Percentiles rank a stretch among this genome's conserved stretches.
Conservation (phyloP, 768 basidiomycete genomes). For the Xerocomus brunneocitrinus region DNA sequence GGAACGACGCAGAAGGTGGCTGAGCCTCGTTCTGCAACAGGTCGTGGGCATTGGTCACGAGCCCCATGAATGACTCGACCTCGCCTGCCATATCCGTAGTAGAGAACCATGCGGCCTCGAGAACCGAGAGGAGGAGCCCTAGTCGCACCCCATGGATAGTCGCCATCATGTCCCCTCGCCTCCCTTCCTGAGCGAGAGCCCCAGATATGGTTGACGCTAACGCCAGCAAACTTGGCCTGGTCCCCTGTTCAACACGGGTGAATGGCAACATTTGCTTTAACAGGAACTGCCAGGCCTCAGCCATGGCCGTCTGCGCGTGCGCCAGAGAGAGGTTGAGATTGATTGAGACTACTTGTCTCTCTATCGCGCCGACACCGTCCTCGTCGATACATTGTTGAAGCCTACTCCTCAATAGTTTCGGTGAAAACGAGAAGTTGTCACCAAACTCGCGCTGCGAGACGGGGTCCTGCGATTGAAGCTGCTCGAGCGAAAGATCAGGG, state of each 20-base stretch:
- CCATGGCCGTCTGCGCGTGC: conserved; percentile 69
- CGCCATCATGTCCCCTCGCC: conserved; percentile 81
- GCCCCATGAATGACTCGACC: conserved; percentile 52
- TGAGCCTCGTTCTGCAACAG: conserved; percentile 74
- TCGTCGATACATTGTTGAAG: conserved; percentile 41
- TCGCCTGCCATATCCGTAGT: conserved; percentile 50
- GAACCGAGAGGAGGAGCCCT: conserved; percentile 63
- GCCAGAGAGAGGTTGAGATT: conserved; percentile 86
- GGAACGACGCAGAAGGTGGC: conserved; percentile 67
- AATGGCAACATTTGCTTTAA: conserved; percentile 61
- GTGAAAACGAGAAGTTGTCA: conserved; percentile 72
- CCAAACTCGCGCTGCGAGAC: conserved; percentile 72
- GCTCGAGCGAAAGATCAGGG: conserved; percentile 57
- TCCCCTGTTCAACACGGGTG: conserved; percentile 53
- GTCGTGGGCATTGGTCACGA: conserved; percentile 56
- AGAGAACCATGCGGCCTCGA: conserved; percentile 80
- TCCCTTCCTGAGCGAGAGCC: conserved; percentile 60
- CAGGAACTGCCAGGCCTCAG: conserved; percentile 74
- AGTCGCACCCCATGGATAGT: conserved; percentile 74
- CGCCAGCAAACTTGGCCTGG: conserved; percentile 52
- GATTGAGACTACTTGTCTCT: conserved; percentile 62
- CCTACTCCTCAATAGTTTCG: conserved; percentile 52
- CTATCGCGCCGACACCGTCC: conserved; percentile 43
- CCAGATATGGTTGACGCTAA: conserved; percentile 62
- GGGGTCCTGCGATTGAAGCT: conserved; percentile 60